A percentile compares a stretch with the other conserved stretches of the same genome.
These are phyloP conservation scores for Effrenium voratum DNA, from an alignment of 73 alveolate species.

Conservation along the genomic window DNA sequence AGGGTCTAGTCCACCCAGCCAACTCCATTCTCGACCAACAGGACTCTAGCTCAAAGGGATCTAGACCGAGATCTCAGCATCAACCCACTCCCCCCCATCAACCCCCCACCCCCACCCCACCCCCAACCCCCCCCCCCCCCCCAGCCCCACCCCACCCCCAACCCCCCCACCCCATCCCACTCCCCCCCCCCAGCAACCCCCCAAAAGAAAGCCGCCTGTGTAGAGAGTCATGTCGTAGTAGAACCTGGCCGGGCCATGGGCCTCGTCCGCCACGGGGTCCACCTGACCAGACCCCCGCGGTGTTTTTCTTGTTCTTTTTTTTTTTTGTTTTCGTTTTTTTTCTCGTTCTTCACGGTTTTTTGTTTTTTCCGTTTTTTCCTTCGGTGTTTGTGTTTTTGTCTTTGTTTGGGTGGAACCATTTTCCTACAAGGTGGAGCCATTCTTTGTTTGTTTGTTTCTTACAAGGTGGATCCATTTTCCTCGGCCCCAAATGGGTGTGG, in stretches of 20 bases:
- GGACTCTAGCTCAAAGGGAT: too few species aligned
- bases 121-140: too few species aligned
- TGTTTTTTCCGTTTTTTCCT: not conserved
- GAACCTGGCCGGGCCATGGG: slow-evolving; percentile 76
- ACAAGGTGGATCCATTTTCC: not conserved
- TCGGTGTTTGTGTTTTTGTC: not conserved
- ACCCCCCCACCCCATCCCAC: too few species aligned
- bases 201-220: slow-evolving; percentile 26
- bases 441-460: not conserved
- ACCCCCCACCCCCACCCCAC: too few species aligned
- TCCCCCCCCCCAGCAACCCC: too few species aligned
- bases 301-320: too few species aligned
- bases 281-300: slow-evolving; percentile 43
- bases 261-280: slow-evolving; percentile 32
- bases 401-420: not conserved
- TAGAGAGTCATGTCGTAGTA: slow-evolving; percentile 87
- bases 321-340: too few species aligned
- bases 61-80: too few species aligned
- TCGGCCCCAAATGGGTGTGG: not conserved
- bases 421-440: not conserved
- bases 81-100: too few species aligned
- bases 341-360: not conserved
- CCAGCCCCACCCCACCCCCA: too few species aligned
- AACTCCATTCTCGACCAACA: too few species aligned
- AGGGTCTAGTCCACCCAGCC: too few species aligned